Evolutionary conservation across 148 eudicot genomes (phyloP).

Genomic region (Talinum fruticosum): DNA sequence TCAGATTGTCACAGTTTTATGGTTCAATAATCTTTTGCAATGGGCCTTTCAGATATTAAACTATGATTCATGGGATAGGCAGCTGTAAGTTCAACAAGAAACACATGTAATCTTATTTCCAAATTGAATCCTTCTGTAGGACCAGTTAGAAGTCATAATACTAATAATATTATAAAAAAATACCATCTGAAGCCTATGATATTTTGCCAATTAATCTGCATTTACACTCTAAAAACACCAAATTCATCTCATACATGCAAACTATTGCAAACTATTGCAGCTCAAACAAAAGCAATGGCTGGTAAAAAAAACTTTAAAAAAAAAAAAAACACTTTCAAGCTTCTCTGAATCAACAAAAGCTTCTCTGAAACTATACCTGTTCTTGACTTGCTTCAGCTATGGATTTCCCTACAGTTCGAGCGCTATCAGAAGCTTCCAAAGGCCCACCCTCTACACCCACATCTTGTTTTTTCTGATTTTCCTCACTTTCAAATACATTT

Average conservation of each 20-base stretch:
- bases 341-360: too few relatives aligned
- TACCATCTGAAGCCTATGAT: neutral
- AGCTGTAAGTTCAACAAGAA: neutral
- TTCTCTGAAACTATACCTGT: constrained; percentile 11
- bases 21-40: neutral
- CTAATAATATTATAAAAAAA: neutral
- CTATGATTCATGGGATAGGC: neutral
- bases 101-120: neutral
- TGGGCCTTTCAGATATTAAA: neutral
- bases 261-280: neutral
- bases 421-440: constrained; percentile 1
- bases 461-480: neutral
- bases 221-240: neutral
- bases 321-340: too few relatives aligned
- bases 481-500: constrained; percentile 22
- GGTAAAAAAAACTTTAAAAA: too few relatives aligned
- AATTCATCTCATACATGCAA: neutral
- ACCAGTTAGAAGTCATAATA: neutral
- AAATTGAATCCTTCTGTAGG: neutral
- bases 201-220: too few relatives aligned
- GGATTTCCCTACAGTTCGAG: constrained; percentile 8
- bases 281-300: too few relatives aligned
- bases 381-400: constrained; percentile 2
- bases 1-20: too few relatives aligned
- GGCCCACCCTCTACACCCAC: constrained; percentile 14